Conservation (phyloP, 495 filamentous ascomycete species). For the Penicillium arizonense region DNA sequence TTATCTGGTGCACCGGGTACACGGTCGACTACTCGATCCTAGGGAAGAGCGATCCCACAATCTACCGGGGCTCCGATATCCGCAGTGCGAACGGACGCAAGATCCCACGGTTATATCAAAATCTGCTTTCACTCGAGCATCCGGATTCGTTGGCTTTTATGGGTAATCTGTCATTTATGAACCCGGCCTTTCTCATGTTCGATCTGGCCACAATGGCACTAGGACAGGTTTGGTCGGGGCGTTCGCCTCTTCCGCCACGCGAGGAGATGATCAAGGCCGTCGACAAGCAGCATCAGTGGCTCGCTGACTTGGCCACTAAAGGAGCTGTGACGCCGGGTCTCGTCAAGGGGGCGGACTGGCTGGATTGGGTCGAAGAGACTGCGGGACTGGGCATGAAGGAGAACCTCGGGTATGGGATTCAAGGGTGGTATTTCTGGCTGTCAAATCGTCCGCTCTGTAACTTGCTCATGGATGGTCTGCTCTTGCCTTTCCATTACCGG, state of each 20-base stretch:
- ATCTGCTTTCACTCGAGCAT: slow-evolving; percentile 36
- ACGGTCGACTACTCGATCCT: slow-evolving; percentile 9
- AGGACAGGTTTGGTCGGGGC: slow-evolving; percentile 27
- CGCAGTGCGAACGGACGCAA: not conserved
- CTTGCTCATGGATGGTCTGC: slow-evolving; percentile 34
- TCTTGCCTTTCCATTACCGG: slow-evolving; percentile 31
- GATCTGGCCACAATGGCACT: slow-evolving; percentile 36
- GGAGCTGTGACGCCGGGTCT: slow-evolving; percentile 2
- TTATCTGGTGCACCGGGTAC: slow-evolving; percentile 17
- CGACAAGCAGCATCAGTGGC: slow-evolving; percentile 31
- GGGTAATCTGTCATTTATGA: slow-evolving; percentile 9
- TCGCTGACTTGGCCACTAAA: slow-evolving; percentile 12
- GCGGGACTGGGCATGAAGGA: slow-evolving; percentile 38
- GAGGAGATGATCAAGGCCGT: slow-evolving; percentile 27
- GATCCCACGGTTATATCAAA: slow-evolving; percentile 29
- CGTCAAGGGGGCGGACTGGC: slow-evolving; percentile 24
- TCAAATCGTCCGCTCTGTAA: slow-evolving; percentile 30
- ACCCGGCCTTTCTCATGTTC: slow-evolving; percentile 32
- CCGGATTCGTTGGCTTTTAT: slow-evolving; percentile 30
- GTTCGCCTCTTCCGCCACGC: slow-evolving; percentile 13
- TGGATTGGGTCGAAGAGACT: slow-evolving; percentile 30
- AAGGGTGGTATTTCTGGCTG: slow-evolving; percentile 32
- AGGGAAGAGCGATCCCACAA: not conserved
- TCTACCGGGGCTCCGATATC: not conserved
- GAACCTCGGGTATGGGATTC: slow-evolving; percentile 35